Evolutionary conservation across 2,329 filamentous ascomycete genomes (phyloP).

Genomic region (Botryosphaeria dothidea): DNA sequence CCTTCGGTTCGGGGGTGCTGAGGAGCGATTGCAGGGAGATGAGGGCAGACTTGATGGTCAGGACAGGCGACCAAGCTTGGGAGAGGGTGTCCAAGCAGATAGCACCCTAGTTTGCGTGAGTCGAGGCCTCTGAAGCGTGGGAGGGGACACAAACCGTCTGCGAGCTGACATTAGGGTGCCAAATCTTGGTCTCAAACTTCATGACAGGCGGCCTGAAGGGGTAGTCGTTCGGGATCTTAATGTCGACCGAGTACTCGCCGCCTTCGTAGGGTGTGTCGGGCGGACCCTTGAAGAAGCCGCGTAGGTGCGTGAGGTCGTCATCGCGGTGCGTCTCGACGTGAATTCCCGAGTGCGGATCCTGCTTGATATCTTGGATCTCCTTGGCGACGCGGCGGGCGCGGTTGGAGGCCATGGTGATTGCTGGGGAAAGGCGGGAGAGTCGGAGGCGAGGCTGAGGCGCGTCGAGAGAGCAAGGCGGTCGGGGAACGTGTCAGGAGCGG

Average conservation of each 20-base stretch:
- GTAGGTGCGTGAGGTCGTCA: conserved; percentile 76
- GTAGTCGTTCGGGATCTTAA: conserved; percentile 84
- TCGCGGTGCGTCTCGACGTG: conserved; percentile 62
- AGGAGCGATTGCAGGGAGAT: conserved; percentile 92
- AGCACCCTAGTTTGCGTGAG: conserved; percentile 65
- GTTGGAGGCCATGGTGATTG: conserved; percentile 54
- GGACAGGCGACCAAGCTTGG: conserved; percentile 88
- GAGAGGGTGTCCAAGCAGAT: conserved; percentile 95
- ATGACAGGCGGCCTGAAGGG: conserved; percentile 91
- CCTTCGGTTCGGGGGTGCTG: conserved; percentile 89
- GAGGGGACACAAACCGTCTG: conserved; percentile 67
- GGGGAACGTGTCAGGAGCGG: neutral
- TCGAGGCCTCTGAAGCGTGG: neutral
- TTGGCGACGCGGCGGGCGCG: conserved; percentile 60
- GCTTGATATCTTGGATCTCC: conserved; percentile 20
- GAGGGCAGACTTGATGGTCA: conserved; percentile 93
- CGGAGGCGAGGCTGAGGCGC: conserved; percentile 10
- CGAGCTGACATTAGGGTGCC: conserved; percentile 96
- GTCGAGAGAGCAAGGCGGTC: neutral
- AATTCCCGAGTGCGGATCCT: conserved; percentile 14
- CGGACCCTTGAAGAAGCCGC: conserved; percentile 80
- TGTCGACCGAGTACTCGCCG: conserved; percentile 78
- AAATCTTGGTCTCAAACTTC: conserved; percentile 90
- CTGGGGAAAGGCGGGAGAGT: neutral
- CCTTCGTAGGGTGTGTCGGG: conserved; percentile 93